These are phyloP conservation scores for Euphorbia tirucalli DNA, from an alignment of 345 rosid genomes.

Conservation along the genomic window DNA sequence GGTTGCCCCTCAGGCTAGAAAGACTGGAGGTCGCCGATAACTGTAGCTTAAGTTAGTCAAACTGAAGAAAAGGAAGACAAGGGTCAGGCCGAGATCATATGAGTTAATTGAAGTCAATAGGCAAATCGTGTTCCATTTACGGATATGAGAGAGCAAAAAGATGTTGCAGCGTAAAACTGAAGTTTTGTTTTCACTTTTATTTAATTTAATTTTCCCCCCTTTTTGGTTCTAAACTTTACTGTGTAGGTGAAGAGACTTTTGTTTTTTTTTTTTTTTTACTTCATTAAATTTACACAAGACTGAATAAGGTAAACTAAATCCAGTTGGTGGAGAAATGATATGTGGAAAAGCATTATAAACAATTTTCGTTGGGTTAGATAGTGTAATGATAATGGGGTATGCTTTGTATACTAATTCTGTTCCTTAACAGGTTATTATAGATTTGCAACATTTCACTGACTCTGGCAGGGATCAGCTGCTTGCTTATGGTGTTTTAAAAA, in stretches of 20 bases:
- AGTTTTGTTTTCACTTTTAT: slow-evolving; percentile 12
- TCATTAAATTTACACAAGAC: not conserved
- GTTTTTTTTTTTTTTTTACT: slow-evolving; percentile 5
- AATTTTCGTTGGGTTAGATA: slow-evolving; percentile 6
- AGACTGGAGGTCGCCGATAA: slow-evolving; percentile 69
- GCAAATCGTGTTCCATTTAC: not conserved
- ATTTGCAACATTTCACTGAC: too few species aligned
- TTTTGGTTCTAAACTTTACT: not conserved
- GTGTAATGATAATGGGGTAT: not conserved
- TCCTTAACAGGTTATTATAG: not conserved
- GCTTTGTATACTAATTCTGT: not conserved
- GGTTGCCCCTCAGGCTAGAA: slow-evolving; percentile 49
- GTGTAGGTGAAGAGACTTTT: slow-evolving; percentile 9
- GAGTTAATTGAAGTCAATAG: slow-evolving; percentile 12
- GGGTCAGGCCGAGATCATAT: slow-evolving; percentile 11
- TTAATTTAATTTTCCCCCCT: too few species aligned
- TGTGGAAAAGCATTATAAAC: slow-evolving; percentile 9
- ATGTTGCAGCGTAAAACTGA: slow-evolving; percentile 10
- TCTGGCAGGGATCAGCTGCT: too few species aligned
- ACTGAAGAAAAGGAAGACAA: slow-evolving; percentile 6
- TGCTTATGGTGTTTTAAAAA: too few species aligned
- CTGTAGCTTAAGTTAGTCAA: slow-evolving; percentile 14
- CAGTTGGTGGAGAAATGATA: not conserved
- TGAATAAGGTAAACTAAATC: slow-evolving; percentile 23
- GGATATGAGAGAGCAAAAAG: slow-evolving; percentile 6